These are phyloP conservation scores for Torulaspora gathmanii DNA, from an alignment of 805 yeast genomes.

Conservation along the genomic window DNA sequence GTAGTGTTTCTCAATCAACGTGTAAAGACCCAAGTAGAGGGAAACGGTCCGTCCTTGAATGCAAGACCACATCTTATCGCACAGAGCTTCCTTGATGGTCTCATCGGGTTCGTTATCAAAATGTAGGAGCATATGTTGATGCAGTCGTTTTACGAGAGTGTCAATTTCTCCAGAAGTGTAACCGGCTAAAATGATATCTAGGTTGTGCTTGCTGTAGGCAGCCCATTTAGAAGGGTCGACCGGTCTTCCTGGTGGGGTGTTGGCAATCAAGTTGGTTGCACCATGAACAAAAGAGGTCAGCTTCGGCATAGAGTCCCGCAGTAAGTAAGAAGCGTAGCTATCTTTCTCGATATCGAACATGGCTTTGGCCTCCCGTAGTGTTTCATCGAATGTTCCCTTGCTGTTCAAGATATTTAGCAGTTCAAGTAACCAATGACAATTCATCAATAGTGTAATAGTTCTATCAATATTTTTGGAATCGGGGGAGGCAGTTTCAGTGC, in stretches of 20 bases:
- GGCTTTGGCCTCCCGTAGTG: slow-evolving; percentile 24
- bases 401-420: slow-evolving; percentile 29
- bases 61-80: slow-evolving; percentile 64
- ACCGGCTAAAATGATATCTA: slow-evolving; percentile 52
- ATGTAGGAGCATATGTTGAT: slow-evolving; percentile 53
- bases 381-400: slow-evolving; percentile 19
- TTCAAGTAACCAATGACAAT: slow-evolving; percentile 50
- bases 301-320: slow-evolving; percentile 59
- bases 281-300: slow-evolving; percentile 61
- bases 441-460: slow-evolving; percentile 47
- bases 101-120: slow-evolving; percentile 35
- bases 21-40: slow-evolving; percentile 50
- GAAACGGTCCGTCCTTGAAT: slow-evolving; percentile 59
- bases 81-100: slow-evolving; percentile 39
- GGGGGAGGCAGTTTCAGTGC: slow-evolving; percentile 3
- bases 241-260: slow-evolving; percentile 27
- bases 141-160: slow-evolving; percentile 50
- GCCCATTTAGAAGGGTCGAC: slow-evolving; percentile 54
- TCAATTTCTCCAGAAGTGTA: slow-evolving; percentile 58
- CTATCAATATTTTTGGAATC: slow-evolving; percentile 32
- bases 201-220: slow-evolving; percentile 55
- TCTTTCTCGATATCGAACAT: slow-evolving; percentile 36
- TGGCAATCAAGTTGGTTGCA: slow-evolving; percentile 47
- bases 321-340: slow-evolving; percentile 44
- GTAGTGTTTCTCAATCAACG: slow-evolving; percentile 52